These are phyloP conservation scores for Volvox africanus DNA, from an alignment of 139 green algal genomes.

Conservation along the genomic window DNA sequence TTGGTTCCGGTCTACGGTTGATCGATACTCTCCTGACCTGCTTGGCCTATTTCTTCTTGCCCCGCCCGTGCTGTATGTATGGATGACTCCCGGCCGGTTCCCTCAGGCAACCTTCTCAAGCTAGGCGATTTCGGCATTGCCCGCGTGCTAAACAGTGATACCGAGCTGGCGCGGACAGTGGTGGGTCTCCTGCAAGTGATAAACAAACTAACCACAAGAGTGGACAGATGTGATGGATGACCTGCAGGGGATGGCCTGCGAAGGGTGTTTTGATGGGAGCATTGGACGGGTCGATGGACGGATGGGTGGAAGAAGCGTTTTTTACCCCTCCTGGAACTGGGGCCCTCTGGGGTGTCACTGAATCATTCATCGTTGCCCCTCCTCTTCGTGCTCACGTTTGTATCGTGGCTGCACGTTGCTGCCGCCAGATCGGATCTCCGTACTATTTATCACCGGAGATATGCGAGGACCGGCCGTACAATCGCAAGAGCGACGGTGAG, in stretches of 20 bases:
- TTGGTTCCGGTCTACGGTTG: no score
- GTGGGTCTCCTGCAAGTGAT: conserved; percentile 34
- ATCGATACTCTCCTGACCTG: no score
- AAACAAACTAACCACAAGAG: no score
- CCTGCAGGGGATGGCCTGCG: neutral
- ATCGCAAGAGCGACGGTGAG: conserved; percentile 70
- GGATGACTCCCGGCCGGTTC: no score
- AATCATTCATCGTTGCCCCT: no score
- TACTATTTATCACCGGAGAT: conserved; percentile 80
- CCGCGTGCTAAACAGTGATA: conserved; percentile 63
- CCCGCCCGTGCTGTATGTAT: no score
- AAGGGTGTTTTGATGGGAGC: no score
- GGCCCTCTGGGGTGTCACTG: no score
- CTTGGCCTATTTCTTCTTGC: no score
- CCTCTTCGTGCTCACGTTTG: neutral
- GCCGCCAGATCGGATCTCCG: conserved; percentile 68
- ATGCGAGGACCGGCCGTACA: conserved; percentile 76
- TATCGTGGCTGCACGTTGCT: neutral
- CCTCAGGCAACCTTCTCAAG: conserved; percentile 72
- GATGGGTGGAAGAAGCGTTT: no score
- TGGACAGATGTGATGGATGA: neutral
- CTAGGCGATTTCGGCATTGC: conserved; percentile 82
- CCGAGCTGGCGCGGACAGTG: conserved; percentile 64
- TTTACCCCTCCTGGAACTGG: no score
- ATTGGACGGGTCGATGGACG: neutral